Evolutionary conservation across 2,329 filamentous ascomycete species (phyloP), one percentile per base, ranked within the genome.

Genomic region (Elsinoe necatrix): DNA sequence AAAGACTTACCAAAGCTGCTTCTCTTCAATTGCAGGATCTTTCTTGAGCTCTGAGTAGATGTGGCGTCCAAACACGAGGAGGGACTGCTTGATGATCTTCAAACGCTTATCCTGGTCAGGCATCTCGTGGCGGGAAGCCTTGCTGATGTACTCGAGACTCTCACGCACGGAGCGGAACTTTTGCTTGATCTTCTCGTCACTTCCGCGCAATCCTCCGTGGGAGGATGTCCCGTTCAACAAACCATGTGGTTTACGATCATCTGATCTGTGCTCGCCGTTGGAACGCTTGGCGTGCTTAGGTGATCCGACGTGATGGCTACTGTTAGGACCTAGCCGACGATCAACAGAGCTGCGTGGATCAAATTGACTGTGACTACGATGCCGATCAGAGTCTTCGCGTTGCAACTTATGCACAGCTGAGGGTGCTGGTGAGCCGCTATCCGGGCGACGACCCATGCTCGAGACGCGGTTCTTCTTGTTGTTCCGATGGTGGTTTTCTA

Each of bases 401-500:
- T 58, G 68, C 43, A 65, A 63, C 57, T 71, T 69, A 48, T 68
- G 68, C 52, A 64, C 59, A 45, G 66, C 67, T 31, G 67, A 62
- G 2, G 86, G 85, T 20, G 78, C 84, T 6, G 87, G 87, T 16
- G 87, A 90, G 55, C 84, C 83, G 5, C 76, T 76, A 23, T 75
- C 74, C 59, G 79, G 77, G 37, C 82, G 80, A 39, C 75, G 60
- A 20, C 73, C 80, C 34, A 85, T 82, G 62, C 83, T 76, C 8
- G 84, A 80, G 63, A 83, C 82, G 61, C 74, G 68, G 50, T 82
- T 72, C 66, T 95, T 92, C 75, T 95, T 95, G 74, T 91, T 95
- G 73, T 92, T 95, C 56, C 91, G 88, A 69, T 95, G 91, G 65
- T 96, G 91, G 62, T 95, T 95, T 65, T 95, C 91, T 25, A 95